Evolutionary conservation across 2,329 filamentous ascomycete genomes (phyloP).

Genomic region (Westerdykella sp.): DNA sequence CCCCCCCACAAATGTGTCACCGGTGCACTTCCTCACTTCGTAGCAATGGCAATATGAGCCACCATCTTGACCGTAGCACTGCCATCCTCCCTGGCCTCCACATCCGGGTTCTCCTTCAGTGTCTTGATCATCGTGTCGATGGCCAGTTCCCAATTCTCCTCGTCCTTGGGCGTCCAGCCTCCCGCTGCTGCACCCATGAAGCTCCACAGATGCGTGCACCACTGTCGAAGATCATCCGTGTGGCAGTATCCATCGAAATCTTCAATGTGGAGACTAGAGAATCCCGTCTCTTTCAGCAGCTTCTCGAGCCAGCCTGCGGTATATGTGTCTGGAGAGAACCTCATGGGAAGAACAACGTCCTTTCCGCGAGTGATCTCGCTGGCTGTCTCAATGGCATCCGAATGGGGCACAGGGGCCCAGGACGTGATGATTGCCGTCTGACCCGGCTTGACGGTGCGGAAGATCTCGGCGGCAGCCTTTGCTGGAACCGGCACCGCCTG

Average conservation of each 20-base stretch:
- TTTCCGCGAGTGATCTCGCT: not conserved
- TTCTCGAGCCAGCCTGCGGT: not conserved
- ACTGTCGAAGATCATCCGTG: not conserved
- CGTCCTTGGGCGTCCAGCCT: not conserved
- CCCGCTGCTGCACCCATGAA: not conserved
- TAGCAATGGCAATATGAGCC: not conserved
- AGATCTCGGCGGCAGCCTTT: slow-evolving; percentile 22
- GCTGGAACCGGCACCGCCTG: slow-evolving; percentile 20
- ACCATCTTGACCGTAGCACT: not conserved
- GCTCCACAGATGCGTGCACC: not conserved
- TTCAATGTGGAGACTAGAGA: too few relatives aligned
- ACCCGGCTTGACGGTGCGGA: slow-evolving; percentile 23
- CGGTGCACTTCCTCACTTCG: not conserved
- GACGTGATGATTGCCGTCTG: slow-evolving; percentile 27
- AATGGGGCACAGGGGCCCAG: slow-evolving; percentile 1
- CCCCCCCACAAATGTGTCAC: too few relatives aligned
- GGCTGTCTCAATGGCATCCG: not conserved
- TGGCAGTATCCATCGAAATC: too few relatives aligned
- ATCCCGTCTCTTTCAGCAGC: too few relatives aligned
- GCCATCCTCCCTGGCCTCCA: slow-evolving; percentile 1
- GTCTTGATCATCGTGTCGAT: slow-evolving; percentile 1
- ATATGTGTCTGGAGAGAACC: too few relatives aligned
- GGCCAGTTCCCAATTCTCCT: not conserved
- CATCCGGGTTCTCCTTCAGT: not conserved
- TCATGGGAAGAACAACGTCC: too few relatives aligned